These are phyloP conservation scores for Friedmanniomyces simplex DNA, from an alignment of 495 filamentous ascomycete genomes.

Conservation along the genomic window DNA sequence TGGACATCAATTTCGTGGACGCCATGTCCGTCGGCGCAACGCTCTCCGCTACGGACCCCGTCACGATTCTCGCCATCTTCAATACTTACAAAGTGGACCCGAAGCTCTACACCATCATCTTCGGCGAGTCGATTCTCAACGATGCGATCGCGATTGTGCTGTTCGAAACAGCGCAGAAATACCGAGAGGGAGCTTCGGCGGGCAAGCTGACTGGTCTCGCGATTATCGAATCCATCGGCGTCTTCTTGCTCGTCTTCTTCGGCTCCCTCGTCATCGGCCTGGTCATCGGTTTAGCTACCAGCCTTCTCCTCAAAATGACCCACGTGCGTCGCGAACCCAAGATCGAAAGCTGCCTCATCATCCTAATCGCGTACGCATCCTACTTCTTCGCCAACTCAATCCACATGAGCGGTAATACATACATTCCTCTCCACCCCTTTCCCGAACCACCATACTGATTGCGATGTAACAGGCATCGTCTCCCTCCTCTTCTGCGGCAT, in stretches of 20 bases:
- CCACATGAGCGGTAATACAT: slow-evolving; percentile 74
- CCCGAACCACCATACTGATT: background rate
- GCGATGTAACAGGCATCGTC: slow-evolving; percentile 70
- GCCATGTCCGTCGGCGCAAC: slow-evolving; percentile 94
- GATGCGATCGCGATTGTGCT: slow-evolving; percentile 97
- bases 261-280: slow-evolving; percentile 85
- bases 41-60: slow-evolving; percentile 89
- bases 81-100: slow-evolving; percentile 98
- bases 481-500: slow-evolving; percentile 96
- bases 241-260: slow-evolving; percentile 94
- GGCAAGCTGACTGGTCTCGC: slow-evolving; percentile 59
- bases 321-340: slow-evolving; percentile 83
- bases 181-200: slow-evolving; percentile 52
- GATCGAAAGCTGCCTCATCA: slow-evolving; percentile 90
- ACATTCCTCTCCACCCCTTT: too few species aligned
- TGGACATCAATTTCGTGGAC: slow-evolving; percentile 82
- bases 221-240: slow-evolving; percentile 79
- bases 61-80: slow-evolving; percentile 97
- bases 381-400: slow-evolving; percentile 96
- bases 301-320: slow-evolving; percentile 84
- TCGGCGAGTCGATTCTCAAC: slow-evolving; percentile 95
- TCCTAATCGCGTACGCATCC: slow-evolving; percentile 87
- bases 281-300: slow-evolving; percentile 73
- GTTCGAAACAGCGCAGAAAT: slow-evolving; percentile 92
- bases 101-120: slow-evolving; percentile 95